Conservation (phyloP, 2,329 filamentous ascomycete genomes). For the Leptographium lundbergii region DNA sequence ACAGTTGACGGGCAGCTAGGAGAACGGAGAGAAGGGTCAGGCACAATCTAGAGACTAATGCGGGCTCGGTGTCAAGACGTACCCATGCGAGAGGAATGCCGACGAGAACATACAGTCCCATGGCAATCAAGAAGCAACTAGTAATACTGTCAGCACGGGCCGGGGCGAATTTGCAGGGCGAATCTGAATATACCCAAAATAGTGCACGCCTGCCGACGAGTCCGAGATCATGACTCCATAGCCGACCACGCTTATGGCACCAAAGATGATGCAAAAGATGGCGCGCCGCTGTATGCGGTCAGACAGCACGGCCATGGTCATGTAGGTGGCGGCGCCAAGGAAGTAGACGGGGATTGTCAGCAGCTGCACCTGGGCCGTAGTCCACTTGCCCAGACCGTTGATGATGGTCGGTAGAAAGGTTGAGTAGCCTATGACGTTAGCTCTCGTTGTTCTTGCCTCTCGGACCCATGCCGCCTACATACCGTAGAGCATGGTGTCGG, state of each 20-base stretch:
- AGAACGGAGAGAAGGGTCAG: neutral
- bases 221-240: constrained; percentile 56
- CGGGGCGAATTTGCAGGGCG: neutral
- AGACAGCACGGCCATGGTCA: constrained; percentile 51
- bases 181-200: constrained; percentile 38
- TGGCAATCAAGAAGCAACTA: constrained; percentile 59
- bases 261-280: constrained; percentile 51
- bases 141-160: neutral
- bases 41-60: neutral
- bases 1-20: constrained; percentile 51
- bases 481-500: constrained; percentile 63
- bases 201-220: constrained; percentile 49
- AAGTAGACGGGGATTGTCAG: constrained; percentile 70
- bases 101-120: constrained; percentile 53
- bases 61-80: neutral
- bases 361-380: constrained; percentile 54
- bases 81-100: constrained; percentile 41
- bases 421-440: constrained; percentile 41
- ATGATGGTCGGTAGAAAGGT: constrained; percentile 75
- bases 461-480: neutral
- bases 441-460: constrained; percentile 10
- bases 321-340: constrained; percentile 57
- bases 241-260: constrained; percentile 49
- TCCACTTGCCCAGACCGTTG: constrained; percentile 50
- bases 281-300: constrained; percentile 55